Conservation (phyloP, 352 stramenopile species). For the Phytophthora parvispora region DNA sequence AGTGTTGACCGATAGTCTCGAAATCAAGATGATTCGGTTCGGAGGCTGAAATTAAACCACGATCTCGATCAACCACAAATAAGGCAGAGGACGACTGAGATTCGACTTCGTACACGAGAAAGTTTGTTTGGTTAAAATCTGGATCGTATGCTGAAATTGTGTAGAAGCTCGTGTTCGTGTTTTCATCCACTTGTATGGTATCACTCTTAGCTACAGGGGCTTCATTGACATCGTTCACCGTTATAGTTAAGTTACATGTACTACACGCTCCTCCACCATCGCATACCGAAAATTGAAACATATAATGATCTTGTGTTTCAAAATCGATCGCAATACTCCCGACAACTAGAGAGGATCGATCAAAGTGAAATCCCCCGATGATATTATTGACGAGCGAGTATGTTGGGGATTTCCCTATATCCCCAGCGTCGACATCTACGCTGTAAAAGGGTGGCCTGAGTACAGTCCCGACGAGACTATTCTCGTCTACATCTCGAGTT, state of each 20-base stretch:
- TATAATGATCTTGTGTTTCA: constrained; percentile 15
- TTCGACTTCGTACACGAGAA: constrained; percentile 50
- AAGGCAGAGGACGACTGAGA: constrained; percentile 49
- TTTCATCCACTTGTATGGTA: constrained; percentile 43
- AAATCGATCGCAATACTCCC: constrained; percentile 12
- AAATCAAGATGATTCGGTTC: constrained; percentile 40
- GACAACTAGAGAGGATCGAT: constrained; percentile 14
- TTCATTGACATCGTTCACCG: constrained; percentile 31
- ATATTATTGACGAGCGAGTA: constrained; percentile 14
- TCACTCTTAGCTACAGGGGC: constrained; percentile 23
- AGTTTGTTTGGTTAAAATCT: constrained; percentile 41
- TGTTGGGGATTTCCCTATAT: not conserved
- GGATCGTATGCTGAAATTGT: constrained; percentile 45
- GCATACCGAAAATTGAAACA: constrained; percentile 24
- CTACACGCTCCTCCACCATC: constrained; percentile 14
- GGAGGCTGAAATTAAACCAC: constrained; percentile 8
- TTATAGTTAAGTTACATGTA: constrained; percentile 21
- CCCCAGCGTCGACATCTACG: constrained; percentile 16
- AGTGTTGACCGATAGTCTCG: constrained; percentile 45
- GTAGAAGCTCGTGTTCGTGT: constrained; percentile 41
- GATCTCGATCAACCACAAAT: constrained; percentile 29
- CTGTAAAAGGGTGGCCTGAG: constrained; percentile 16
- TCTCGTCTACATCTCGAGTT: constrained; percentile 25
- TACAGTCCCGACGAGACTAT: constrained; percentile 20
- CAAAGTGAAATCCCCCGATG: constrained; percentile 24